Conservation (phyloP, 495 filamentous ascomycete species). For the Tuber aestivum region DNA sequence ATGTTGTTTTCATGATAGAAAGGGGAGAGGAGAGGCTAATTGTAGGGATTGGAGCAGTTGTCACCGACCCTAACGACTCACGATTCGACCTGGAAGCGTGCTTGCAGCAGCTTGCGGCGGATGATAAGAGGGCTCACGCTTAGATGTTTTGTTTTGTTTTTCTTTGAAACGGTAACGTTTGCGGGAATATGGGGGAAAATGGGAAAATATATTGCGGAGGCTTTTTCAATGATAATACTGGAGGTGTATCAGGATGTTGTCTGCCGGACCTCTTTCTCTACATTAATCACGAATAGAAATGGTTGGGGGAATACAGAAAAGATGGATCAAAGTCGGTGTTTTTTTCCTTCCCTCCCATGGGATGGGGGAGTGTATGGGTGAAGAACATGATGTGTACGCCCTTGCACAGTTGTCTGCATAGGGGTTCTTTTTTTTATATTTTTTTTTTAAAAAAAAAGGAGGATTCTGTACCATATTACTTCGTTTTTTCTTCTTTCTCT, state of each 20-base stretch:
- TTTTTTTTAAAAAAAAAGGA: background rate
- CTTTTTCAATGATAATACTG: background rate
- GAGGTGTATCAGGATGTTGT: background rate
- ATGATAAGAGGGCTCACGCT: constrained; percentile 44
- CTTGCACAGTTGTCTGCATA: background rate
- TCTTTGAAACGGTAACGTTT: background rate
- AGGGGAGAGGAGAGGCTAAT: constrained; percentile 2
- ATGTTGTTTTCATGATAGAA: constrained; percentile 45
- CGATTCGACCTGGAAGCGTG: constrained; percentile 87
- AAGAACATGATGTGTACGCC: background rate
- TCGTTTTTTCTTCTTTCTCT: background rate
- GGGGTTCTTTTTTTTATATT: background rate
- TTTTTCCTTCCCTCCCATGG: background rate
- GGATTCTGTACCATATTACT: background rate
- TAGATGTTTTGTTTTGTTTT: constrained; percentile 14
- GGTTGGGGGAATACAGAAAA: background rate
- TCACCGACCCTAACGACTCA: constrained; percentile 74
- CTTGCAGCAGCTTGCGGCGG: constrained; percentile 59
- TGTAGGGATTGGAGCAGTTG: constrained; percentile 52
- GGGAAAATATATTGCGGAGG: background rate
- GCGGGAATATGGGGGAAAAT: background rate
- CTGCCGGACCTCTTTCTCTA: background rate
- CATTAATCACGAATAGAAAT: background rate
- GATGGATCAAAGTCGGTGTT: background rate
- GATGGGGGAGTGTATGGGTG: background rate